A percentile compares a stretch with the other conserved stretches of the same genome.
phyloP scores from a whole-genome alignment of 306 rosid species.

The Oemleria cerasiformis region DNA sequence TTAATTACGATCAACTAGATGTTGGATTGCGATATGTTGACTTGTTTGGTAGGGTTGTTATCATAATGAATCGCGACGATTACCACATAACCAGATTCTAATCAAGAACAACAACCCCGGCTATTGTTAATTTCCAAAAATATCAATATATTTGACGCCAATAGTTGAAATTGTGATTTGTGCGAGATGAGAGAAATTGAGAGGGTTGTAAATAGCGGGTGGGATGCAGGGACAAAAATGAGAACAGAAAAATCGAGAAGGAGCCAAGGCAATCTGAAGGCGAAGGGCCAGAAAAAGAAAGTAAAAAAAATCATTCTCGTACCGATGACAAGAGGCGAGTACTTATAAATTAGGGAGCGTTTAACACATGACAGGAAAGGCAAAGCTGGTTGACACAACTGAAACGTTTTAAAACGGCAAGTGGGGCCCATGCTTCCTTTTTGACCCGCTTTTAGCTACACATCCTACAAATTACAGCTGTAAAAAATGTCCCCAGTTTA shows the following conservation, averaged over 20 bases:
- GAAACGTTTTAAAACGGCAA: constrained; percentile 39
- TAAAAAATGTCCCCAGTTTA: neutral
- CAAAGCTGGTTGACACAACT: constrained; percentile 59
- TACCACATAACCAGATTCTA: neutral
- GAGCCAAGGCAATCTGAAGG: neutral
- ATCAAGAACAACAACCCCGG: neutral
- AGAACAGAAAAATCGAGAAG: neutral
- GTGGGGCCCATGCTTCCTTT: constrained; percentile 40
- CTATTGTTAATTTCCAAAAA: neutral
- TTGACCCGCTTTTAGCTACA: constrained; percentile 42
- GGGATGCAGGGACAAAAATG: constrained; percentile 13
- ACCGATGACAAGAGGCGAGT: constrained; percentile 14
- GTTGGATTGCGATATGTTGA: neutral
- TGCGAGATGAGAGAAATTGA: neutral
- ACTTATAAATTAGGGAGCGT: constrained; percentile 31
- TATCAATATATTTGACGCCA: too few species aligned
- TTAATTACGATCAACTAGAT: neutral
- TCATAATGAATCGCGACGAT: neutral
- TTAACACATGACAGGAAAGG: constrained; percentile 74
- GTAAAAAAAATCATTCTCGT: constrained; percentile 41
- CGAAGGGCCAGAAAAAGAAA: neutral
- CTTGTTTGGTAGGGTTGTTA: neutral
- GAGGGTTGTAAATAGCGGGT: neutral
- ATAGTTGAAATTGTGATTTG: too few species aligned
- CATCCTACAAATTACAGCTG: constrained; percentile 43